These are phyloP conservation scores for Gossypium ekmanianum DNA, from an alignment of 345 rosid genomes.

Conservation along the genomic window DNA sequence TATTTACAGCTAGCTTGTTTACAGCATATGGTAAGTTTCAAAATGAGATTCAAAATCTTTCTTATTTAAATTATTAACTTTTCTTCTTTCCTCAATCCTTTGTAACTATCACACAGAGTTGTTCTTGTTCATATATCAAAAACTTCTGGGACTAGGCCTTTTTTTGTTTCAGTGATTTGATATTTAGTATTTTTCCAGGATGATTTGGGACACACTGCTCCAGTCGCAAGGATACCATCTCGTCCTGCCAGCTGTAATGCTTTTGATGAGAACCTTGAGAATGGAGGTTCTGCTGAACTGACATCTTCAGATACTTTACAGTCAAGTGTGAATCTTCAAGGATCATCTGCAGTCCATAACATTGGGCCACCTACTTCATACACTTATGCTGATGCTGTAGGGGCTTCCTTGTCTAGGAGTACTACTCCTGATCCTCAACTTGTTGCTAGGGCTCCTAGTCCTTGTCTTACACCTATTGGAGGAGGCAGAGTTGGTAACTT, in stretches of 20 bases:
- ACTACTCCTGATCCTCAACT: constrained; percentile 83
- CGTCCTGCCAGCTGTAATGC: constrained; percentile 81
- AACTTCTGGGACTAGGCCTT: background rate
- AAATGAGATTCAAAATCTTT: background rate
- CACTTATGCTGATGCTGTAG: constrained; percentile 76
- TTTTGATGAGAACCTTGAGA: constrained; percentile 57
- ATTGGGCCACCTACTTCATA: constrained; percentile 51
- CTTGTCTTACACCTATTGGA: constrained; percentile 80
- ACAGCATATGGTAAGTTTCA: background rate
- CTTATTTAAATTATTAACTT: background rate
- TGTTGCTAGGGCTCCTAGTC: constrained; percentile 80
- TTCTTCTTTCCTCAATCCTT: background rate
- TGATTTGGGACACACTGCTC: constrained; percentile 45
- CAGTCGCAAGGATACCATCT: constrained; percentile 43
- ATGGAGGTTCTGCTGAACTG: constrained; percentile 33
- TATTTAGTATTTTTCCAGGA: constrained; percentile 40
- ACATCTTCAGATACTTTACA: constrained; percentile 34
- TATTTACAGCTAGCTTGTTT: background rate
- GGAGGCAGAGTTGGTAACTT: constrained; percentile 51
- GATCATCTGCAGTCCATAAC: constrained; percentile 45
- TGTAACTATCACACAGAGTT: background rate
- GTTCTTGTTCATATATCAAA: background rate
- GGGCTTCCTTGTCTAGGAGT: constrained; percentile 73
- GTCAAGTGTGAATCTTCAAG: constrained; percentile 42
- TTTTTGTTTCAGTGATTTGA: constrained; percentile 6